phyloP scores from a whole-genome alignment of 23 red algal species.

The Pyropia yezoensis region DNA sequence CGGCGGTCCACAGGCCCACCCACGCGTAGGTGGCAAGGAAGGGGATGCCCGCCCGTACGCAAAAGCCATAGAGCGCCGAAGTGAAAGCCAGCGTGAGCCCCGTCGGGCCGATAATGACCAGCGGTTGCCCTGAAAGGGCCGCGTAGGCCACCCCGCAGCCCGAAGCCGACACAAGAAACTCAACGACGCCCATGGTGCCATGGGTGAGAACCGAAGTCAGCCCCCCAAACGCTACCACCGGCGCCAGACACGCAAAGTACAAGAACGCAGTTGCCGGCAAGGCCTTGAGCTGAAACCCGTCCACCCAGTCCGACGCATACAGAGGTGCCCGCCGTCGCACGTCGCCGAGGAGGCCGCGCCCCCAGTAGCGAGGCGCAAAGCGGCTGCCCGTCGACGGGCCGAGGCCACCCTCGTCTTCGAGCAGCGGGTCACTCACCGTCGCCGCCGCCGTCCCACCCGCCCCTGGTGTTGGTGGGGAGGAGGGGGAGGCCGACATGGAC shows the following conservation, averaged over 20 bases:
- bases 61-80: conserved; percentile 68
- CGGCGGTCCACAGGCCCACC: conserved; percentile 84
- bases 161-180: conserved; percentile 75
- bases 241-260: conserved; percentile 89
- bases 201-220: conserved; percentile 74
- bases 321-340: conserved; percentile 49
- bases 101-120: conserved; percentile 86
- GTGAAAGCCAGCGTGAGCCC: conserved; percentile 95
- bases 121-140: conserved; percentile 75
- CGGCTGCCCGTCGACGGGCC: conserved; percentile 8
- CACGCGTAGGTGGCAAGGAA: conserved; percentile 91
- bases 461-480: too few relatives aligned
- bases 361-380: conserved; percentile 42
- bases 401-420: not conserved
- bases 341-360: conserved; percentile 50
- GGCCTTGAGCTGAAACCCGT: conserved; percentile 61
- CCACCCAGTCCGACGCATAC: conserved; percentile 67
- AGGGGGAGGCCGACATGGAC: too few relatives aligned
- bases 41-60: conserved; percentile 31
- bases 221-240: conserved; percentile 85
- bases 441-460: too few relatives aligned
- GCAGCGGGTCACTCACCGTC: too few relatives aligned
- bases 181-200: conserved; percentile 89
- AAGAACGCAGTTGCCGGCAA: conserved; percentile 61
- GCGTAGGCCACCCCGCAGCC: conserved; percentile 62